These are phyloP conservation scores for Apostasia shenzhenica DNA, from an alignment of 106 monocot genomes.

Conservation along the genomic window DNA sequence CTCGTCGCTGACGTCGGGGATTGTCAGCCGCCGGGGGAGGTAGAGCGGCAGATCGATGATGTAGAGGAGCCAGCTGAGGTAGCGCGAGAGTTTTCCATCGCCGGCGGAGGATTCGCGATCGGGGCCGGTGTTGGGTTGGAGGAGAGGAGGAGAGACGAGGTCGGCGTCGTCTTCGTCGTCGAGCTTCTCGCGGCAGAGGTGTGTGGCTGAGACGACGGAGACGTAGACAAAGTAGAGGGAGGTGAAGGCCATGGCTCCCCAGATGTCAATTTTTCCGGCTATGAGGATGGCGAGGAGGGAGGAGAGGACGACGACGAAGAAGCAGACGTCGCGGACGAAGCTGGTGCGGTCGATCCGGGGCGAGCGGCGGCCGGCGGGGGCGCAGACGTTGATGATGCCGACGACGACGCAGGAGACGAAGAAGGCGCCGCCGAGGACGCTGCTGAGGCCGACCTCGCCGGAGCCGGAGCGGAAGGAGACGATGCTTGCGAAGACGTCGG, in stretches of 20 bases:
- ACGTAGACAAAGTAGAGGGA: slow-evolving; percentile 43
- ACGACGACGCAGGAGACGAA: slow-evolving; percentile 8
- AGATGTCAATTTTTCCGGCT: slow-evolving; percentile 20
- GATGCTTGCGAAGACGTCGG: slow-evolving; percentile 60
- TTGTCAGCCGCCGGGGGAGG: slow-evolving; percentile 45
- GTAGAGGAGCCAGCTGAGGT: not conserved
- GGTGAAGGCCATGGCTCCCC: slow-evolving; percentile 23
- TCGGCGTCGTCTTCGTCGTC: not conserved
- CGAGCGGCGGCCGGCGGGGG: not conserved
- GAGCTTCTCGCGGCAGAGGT: slow-evolving; percentile 3
- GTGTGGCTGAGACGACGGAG: slow-evolving; percentile 9
- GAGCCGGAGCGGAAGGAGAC: slow-evolving; percentile 49
- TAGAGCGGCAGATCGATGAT: slow-evolving; percentile 32
- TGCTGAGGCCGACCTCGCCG: slow-evolving; percentile 16
- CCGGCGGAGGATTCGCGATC: not conserved
- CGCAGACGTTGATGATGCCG: slow-evolving; percentile 13
- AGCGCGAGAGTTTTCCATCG: not conserved
- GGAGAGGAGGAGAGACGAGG: not conserved
- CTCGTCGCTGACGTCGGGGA: slow-evolving; percentile 34
- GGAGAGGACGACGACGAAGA: slow-evolving; percentile 19
- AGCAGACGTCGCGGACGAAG: slow-evolving; percentile 18
- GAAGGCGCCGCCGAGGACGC: slow-evolving; percentile 6
- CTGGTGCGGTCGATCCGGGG: slow-evolving; percentile 2
- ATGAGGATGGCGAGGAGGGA: slow-evolving; percentile 26
- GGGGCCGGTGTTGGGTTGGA: not conserved